Percentiles rank a stretch among this genome's conserved stretches.
Conservation (phyloP, 2,329 filamentous ascomycete genomes). For the Aspergillus novoparasiticus region DNA sequence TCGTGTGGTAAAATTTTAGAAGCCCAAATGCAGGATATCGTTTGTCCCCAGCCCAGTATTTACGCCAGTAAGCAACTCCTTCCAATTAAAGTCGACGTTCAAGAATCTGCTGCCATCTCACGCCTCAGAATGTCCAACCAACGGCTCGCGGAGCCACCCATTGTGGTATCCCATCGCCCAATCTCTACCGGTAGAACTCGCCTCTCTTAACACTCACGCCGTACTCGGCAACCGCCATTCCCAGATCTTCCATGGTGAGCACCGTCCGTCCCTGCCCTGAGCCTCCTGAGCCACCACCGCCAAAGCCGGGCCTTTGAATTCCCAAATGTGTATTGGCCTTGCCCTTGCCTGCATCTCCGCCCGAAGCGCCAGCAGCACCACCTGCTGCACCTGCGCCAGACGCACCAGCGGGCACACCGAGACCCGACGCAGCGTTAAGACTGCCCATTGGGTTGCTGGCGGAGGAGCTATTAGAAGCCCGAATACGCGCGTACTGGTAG, state of each 20-base stretch:
- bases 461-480: constrained; percentile 83
- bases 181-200: constrained; percentile 83
- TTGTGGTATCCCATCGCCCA: background rate
- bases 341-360: constrained; percentile 47
- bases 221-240: constrained; percentile 97
- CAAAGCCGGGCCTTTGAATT: constrained; percentile 76
- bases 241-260: constrained; percentile 96
- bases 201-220: constrained; percentile 96
- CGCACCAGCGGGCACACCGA: constrained; percentile 60
- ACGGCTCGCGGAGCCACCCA: background rate
- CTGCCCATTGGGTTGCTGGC: constrained; percentile 91
- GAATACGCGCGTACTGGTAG: constrained; percentile 95
- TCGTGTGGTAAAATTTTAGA: constrained; percentile 11
- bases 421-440: constrained; percentile 67
- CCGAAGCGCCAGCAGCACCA: constrained; percentile 51
- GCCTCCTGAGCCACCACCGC: constrained; percentile 85
- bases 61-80: constrained; percentile 15
- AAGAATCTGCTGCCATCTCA: background rate
- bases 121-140: background rate
- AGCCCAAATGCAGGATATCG: constrained; percentile 21
- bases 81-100: background rate
- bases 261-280: constrained; percentile 85
- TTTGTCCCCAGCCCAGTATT: constrained; percentile 14
- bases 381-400: constrained; percentile 53
- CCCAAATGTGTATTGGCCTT: constrained; percentile 64